Evolutionary conservation across 2,329 filamentous ascomycete species (phyloP), one percentile per base, ranked within the genome.

Genomic region (Bipolaris cookei): DNA sequence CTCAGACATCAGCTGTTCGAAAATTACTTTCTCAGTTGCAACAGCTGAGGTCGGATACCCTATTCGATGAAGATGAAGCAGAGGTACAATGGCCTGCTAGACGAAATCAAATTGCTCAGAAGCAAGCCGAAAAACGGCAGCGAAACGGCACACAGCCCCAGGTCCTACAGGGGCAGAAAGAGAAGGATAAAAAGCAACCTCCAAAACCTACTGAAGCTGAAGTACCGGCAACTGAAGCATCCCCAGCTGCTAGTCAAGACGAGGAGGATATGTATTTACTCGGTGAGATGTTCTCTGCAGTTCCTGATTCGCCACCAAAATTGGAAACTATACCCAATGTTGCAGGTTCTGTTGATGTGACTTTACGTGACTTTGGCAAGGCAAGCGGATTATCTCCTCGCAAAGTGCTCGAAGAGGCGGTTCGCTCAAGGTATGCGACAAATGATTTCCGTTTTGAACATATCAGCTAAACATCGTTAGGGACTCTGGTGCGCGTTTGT

Each of bases 341-440:
- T 54, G 59, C 37, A 46, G 62, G 47, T 62, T 83, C 86, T 1
- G 72, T 79, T 5, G 86, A 83, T 54, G 76, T 92, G 3, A 83
- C 80, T 1, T 83, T 96, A 46, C 83, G 90, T 41, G 90, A 97
- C 68, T 97, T 98, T 81, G 92, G 91, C 1, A 92, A 91, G 74
- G 88, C 87, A 81, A 85, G 85, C 13, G 93, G 94, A 6, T 77
- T 96, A 28, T 90, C 81, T 65, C 93, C 94, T 14, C 85, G 87
- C 60, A 84, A 90, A 63, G 83, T 91, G 25, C 78, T 98, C 11
- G 92, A 97, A 74, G 93, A 97, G 74, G 86, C 91, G n/a, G 96
- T 93, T 73, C 88, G 90, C 66, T 86, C 92, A 61, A 89, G 89
- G 89, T 90, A 76, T 64, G 74, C 20, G 10, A 13, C 14, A 32